Evolutionary conservation across 2,329 filamentous ascomycete species (phyloP).

Genomic region (Dactylellina leptospora): DNA sequence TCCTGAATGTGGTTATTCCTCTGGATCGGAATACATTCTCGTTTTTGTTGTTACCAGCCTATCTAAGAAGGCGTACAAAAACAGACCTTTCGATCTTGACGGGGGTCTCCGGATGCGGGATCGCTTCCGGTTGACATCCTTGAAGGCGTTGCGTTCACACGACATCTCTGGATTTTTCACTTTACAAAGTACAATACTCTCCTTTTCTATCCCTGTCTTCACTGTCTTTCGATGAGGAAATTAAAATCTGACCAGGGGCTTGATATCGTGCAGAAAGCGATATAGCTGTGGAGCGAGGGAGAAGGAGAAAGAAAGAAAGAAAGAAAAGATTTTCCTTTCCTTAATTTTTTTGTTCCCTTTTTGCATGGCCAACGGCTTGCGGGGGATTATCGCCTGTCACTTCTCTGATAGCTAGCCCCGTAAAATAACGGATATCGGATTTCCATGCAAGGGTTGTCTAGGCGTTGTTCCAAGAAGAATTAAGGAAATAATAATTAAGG

Average conservation of each 20-base stretch:
- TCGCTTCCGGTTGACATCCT: slow-evolving; percentile 42
- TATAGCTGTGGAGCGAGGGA: too few relatives aligned
- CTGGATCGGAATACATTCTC: slow-evolving; percentile 8
- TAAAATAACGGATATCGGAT: slow-evolving; percentile 14
- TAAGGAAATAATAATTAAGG: not conserved
- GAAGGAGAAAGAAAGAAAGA: not conserved
- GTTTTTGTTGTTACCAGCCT: slow-evolving; percentile 23
- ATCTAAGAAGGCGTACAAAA: slow-evolving; percentile 28
- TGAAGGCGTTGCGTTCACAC: too few relatives aligned
- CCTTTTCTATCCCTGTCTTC: too few relatives aligned
- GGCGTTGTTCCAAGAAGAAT: slow-evolving; percentile 3
- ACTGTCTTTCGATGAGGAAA: too few relatives aligned
- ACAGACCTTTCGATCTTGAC: slow-evolving; percentile 2
- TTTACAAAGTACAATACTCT: not conserved
- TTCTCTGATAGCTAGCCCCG: slow-evolving; percentile 26
- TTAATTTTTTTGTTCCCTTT: not conserved
- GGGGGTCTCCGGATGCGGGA: slow-evolving; percentile 28
- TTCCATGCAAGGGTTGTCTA: slow-evolving; percentile 7
- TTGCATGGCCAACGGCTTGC: slow-evolving; percentile 17
- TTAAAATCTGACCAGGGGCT: not conserved
- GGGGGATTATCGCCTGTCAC: slow-evolving; percentile 37
- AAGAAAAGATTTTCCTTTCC: not conserved
- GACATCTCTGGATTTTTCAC: too few relatives aligned
- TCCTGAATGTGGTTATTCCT: slow-evolving; percentile 2
- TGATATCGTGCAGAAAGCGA: not conserved